Conservation (phyloP, 129 eudicot species). For the Artemisia argyi region DNA sequence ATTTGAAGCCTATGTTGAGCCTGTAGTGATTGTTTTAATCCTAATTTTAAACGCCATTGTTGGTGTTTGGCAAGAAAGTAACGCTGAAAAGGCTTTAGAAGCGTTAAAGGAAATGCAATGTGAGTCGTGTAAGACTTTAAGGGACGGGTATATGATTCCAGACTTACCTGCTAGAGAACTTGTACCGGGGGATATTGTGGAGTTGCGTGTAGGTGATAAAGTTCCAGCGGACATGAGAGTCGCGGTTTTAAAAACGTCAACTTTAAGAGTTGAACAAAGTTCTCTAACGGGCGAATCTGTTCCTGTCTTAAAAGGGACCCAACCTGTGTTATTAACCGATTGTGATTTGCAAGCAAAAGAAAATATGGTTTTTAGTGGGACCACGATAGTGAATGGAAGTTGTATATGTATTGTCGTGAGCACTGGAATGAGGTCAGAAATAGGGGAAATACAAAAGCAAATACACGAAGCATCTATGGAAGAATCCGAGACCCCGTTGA, state of each 20-base stretch:
- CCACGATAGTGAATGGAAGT: conserved; percentile 79
- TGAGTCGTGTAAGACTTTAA: conserved; percentile 61
- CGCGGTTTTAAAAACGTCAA: conserved; percentile 58
- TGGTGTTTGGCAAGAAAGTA: conserved; percentile 94
- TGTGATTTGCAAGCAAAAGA: conserved; percentile 86
- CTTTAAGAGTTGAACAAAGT: conserved; percentile 79
- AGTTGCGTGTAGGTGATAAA: conserved; percentile 73
- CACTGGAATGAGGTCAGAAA: conserved; percentile 68
- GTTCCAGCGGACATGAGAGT: conserved; percentile 82
- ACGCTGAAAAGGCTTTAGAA: conserved; percentile 78
- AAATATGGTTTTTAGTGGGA: conserved; percentile 85
- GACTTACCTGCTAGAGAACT: conserved; percentile 79
- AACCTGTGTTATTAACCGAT: conserved; percentile 46
- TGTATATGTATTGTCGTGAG: conserved; percentile 57
- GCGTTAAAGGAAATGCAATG: conserved; percentile 85
- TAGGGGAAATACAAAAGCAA: conserved; percentile 67
- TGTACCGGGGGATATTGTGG: conserved; percentile 87
- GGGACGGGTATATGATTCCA: conserved; percentile 66
- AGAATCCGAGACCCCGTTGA: conserved; percentile 73
- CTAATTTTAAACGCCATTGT: conserved; percentile 77
- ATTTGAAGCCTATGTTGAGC: conserved; percentile 76
- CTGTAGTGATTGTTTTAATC: conserved; percentile 70
- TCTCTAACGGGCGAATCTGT: conserved; percentile 89
- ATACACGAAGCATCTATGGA: conserved; percentile 79
- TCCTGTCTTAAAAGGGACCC: conserved; percentile 72